Evolutionary conservation across 1,284 basidiomycete genomes (phyloP).

Genomic region (Cystobasidium pallidum): DNA sequence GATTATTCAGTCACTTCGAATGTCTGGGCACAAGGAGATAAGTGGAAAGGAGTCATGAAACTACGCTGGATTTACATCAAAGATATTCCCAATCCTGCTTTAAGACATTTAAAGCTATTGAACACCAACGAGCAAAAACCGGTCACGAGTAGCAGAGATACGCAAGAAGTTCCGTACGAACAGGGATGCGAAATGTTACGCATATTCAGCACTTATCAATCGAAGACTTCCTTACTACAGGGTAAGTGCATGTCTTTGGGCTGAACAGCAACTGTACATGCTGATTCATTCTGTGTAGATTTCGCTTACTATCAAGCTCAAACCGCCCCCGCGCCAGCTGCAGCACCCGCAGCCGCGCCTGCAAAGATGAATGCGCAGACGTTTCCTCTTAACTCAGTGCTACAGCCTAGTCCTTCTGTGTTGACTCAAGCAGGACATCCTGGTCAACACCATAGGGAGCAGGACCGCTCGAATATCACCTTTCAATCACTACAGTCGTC

Average conservation of each 20-base stretch:
- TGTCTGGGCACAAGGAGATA: constrained; percentile 90
- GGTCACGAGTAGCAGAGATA: constrained; percentile 89
- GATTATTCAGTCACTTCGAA: constrained; percentile 66
- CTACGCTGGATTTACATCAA: constrained; percentile 88
- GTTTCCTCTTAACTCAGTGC: too few species aligned
- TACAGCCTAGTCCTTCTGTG: neutral
- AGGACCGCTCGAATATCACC: neutral
- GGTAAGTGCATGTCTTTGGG: constrained; percentile 54
- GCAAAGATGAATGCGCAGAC: neutral
- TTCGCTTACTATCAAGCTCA: constrained; percentile 38
- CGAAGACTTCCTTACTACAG: constrained; percentile 85
- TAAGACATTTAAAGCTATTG: constrained; percentile 59
- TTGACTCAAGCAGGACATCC: constrained; percentile 1
- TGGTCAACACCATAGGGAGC: neutral
- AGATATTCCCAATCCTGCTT: constrained; percentile 44
- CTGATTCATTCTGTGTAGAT: neutral
- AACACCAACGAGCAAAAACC: constrained; percentile 96
- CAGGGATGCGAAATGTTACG: constrained; percentile 91
- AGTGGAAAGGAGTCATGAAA: constrained; percentile 81
- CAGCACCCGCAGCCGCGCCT: neutral
- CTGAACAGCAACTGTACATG: neutral
- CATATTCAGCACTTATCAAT: constrained; percentile 86
- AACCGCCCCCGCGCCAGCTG: neutral
- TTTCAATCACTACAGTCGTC: neutral
- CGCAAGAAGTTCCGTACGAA: constrained; percentile 86